Conservation (phyloP, 2,329 filamentous ascomycete genomes). For the Cladosporium sp. region DNA sequence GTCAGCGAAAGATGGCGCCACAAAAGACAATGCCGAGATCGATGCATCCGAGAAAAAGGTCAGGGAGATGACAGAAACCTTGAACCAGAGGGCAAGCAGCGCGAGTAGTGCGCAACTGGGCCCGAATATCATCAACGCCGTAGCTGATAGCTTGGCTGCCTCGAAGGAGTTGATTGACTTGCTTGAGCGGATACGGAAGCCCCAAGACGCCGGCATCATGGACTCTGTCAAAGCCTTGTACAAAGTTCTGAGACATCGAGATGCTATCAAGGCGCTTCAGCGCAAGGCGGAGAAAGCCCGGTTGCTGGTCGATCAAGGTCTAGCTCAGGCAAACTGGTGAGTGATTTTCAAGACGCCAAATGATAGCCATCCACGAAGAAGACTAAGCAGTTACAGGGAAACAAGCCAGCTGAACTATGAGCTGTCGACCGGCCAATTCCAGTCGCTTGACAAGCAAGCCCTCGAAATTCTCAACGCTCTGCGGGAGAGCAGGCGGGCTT, state of each 20-base stretch:
- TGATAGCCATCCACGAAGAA: too few species aligned
- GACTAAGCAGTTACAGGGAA: background rate
- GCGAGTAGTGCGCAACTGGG: background rate
- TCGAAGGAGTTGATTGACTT: background rate
- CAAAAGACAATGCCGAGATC: background rate
- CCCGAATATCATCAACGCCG: background rate
- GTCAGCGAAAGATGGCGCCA: background rate
- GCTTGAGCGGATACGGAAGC: background rate
- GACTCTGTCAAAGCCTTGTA: background rate
- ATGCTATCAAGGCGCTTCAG: background rate
- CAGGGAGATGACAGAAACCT: background rate
- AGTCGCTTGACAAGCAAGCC: background rate
- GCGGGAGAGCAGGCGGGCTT: background rate
- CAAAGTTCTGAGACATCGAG: background rate
- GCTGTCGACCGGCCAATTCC: background rate
- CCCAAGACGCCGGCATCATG: background rate
- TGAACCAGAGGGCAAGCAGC: background rate
- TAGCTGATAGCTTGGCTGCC: background rate
- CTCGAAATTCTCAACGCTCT: background rate
- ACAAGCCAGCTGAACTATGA: background rate
- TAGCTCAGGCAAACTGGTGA: background rate
- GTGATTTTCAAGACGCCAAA: too few species aligned
- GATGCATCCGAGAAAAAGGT: background rate
- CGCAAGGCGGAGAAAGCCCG: background rate
- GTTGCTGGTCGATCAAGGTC: background rate